Evolutionary conservation across 2,329 filamentous ascomycete species (phyloP).

Genomic region (Fonsecaea monophora): DNA sequence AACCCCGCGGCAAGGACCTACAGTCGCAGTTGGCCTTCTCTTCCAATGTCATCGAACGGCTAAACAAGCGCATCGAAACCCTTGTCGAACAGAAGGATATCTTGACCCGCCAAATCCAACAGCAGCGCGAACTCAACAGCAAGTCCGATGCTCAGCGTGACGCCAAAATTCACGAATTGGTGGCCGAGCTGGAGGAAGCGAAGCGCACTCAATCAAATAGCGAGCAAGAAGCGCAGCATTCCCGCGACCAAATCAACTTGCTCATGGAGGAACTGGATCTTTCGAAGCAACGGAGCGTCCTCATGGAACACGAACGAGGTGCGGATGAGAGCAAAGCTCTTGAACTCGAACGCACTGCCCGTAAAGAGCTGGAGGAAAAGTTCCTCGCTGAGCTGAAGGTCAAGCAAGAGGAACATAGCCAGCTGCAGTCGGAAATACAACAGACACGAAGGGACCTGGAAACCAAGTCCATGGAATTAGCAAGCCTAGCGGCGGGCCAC

Average conservation of each 20-base stretch:
- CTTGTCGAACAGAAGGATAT: slow-evolving; percentile 89
- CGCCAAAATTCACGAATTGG: slow-evolving; percentile 54
- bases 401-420: slow-evolving; percentile 42
- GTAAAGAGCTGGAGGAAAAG: slow-evolving; percentile 35
- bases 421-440: slow-evolving; percentile 40
- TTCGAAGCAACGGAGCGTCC: slow-evolving; percentile 47
- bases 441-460: slow-evolving; percentile 35
- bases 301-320: slow-evolving; percentile 45
- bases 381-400: slow-evolving; percentile 33
- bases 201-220: slow-evolving; percentile 69
- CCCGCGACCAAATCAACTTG: slow-evolving; percentile 50
- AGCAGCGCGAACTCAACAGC: slow-evolving; percentile 90
- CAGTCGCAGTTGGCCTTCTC: slow-evolving; percentile 78
- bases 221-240: slow-evolving; percentile 49
- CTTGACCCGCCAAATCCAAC: slow-evolving; percentile 88
- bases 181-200: slow-evolving; percentile 62
- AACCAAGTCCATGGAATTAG: slow-evolving; percentile 32
- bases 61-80: slow-evolving; percentile 77
- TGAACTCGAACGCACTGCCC: slow-evolving; percentile 32
- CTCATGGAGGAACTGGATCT: slow-evolving; percentile 54
- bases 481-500: slow-evolving; percentile 2
- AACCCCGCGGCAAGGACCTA: slow-evolving; percentile 62
- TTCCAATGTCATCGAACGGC: slow-evolving; percentile 75
- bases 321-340: slow-evolving; percentile 43
- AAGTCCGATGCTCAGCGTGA: slow-evolving; percentile 73